Base-by-base conservation (phyloP, 2,329 filamentous ascomycete species). In the Fusarium aywerte region DNA sequence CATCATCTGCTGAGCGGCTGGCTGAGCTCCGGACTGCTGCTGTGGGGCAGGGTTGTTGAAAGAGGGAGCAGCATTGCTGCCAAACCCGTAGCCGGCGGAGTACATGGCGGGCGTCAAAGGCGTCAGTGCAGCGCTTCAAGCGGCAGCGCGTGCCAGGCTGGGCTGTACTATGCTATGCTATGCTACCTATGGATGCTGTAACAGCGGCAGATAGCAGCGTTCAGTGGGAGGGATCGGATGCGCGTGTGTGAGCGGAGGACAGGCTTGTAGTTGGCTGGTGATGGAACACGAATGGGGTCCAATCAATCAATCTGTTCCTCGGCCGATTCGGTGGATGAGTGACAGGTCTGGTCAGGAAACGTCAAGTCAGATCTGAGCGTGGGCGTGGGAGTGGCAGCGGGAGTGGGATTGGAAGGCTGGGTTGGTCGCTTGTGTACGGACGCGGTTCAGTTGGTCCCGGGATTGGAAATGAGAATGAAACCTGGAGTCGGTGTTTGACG, bases 1-100 rank as follows among this genome's bases (percentile, higher is more conserved):
- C 84, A 88, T 87, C 80, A 86, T 84, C 76, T 83, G 83, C 73
- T 84, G 83, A 54, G 76, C 77, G 58, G 77, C 78, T 61, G 78
- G 78, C 56, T 80, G 78, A 29, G 77, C 75, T 50, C 78, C 79
- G 43, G 76, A 74, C 49, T 78, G 77, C 51, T 78, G 77, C 51
- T 74, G 76, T 74, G 80, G 77, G 69, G 76, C 76, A 63, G 71
- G 54, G 76, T 79, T 81, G 80, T 82, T 84, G 80, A 82, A 85
- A 75, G 80, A 80, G 74, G 82, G 82, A 73, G 81, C 80, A 76
- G 81, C 80, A 76, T 82, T 81, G 76, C 82, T 81, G 76, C 81
- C 80, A 76, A 84, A 86, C 74, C 82, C 83, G 79, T 85, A 87
- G 73, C 82, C 83, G 75, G 81, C 78, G 74, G 80, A 80, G 78